Base-by-base conservation (phyloP, 108 stramenopile genomes). In the Cyclotella baltica region DNA sequence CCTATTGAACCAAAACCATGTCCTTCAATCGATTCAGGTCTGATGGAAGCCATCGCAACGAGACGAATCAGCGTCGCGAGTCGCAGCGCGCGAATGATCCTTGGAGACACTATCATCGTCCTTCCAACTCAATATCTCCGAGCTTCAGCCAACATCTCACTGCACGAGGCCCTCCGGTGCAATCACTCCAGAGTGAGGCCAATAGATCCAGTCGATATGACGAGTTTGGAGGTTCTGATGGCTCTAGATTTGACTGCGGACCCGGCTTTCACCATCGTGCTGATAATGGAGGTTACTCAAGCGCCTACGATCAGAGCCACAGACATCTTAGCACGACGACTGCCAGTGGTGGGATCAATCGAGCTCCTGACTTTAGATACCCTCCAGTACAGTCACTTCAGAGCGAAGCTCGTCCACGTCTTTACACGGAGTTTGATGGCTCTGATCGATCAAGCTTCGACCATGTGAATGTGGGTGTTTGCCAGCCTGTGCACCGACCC, bases 401-500 rank as follows among this genome's bases (percentile, higher is more conserved):
- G 18, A 30, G n/a, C 27, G 40, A 28, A 46, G 47, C 38, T 46
- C 55, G 38, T n/a, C 40, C 53, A 47, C 51, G 36, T 36, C 62
- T 58, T 46, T 53, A 35, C 29, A 33, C 64, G 0, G 56, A 75
- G 57, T 67, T 75, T 65, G 27, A 56, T 53, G 63, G 63, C 35
- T 75, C 64, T 8, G 63, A 40, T 55, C 43, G 2, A 25, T 19
- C 22, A 51, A 28, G 73, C n/a, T 63, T 63, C 48, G 62, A 52
- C 43, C 31, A 43, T 51, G 63, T 51, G 20, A 25, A 27, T 22
- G 20, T n/a, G n/a, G n/a, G n/a, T n/a, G n/a, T n/a, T n/a, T 43
- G 11, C 29, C 74, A 57, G 19, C 2, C 53, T 62, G 40, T 27
- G 38, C 55, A 58, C 43, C 74, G 18, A 36, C 6, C 64, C 46